phyloP scores from a whole-genome alignment of 2,329 filamentous ascomycete genomes.

The Aspergillus sergii region DNA sequence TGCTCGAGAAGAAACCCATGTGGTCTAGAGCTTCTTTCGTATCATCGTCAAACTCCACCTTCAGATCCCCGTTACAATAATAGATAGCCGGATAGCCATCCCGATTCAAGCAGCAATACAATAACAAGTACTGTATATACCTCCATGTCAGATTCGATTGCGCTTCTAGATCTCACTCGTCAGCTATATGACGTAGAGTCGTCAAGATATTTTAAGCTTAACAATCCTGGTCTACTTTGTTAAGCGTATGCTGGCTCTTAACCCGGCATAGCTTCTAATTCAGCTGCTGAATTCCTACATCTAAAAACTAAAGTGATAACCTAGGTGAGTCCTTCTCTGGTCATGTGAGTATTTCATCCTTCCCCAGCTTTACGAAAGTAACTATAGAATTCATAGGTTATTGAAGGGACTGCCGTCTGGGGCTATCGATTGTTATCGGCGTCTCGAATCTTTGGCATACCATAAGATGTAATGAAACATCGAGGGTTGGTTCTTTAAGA shows the following conservation, averaged over 20 bases:
- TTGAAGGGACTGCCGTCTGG: no score
- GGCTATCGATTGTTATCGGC: not conserved
- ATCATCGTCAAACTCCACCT: not conserved
- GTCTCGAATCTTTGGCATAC: not conserved
- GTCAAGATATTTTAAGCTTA: not conserved
- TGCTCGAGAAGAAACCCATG: not conserved
- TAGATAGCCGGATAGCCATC: not conserved
- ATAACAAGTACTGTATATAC: not conserved
- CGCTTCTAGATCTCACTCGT: not conserved
- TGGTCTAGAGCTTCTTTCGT: not conserved
- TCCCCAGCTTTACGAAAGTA: not conserved
- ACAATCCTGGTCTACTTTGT: not conserved
- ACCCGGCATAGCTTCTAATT: not conserved
- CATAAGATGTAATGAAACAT: not conserved
- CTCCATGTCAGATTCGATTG: not conserved
- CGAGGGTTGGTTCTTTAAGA: not conserved
- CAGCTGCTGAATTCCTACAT: not conserved
- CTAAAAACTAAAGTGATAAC: not conserved
- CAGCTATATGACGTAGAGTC: not conserved
- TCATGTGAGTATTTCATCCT: no score
- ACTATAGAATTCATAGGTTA: not conserved
- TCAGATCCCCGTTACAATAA: not conserved
- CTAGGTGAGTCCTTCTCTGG: no score
- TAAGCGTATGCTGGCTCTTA: not conserved
- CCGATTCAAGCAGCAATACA: not conserved